Percentiles rank a stretch among this genome's conserved stretches.
phyloP scores from a whole-genome alignment of 495 filamentous ascomycete species.

The Talaromyces thailandensis region DNA sequence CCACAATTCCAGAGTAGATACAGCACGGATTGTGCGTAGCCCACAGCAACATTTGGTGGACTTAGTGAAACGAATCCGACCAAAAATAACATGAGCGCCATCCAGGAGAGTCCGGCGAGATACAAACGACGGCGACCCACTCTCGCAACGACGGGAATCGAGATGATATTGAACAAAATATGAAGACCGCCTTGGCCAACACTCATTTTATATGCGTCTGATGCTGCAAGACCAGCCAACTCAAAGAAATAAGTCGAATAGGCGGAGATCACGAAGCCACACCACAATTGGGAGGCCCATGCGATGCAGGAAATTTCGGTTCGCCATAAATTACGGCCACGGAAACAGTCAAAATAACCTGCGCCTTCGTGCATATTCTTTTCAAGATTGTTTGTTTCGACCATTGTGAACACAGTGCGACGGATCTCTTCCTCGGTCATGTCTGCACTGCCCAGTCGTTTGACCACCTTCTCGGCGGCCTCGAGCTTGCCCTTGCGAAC shows the following conservation, averaged over 20 bases:
- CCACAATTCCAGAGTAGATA: constrained; percentile 31
- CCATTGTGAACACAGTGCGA: constrained; percentile 27
- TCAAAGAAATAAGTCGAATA: constrained; percentile 34
- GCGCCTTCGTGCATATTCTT: constrained; percentile 16
- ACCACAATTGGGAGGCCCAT: constrained; percentile 19
- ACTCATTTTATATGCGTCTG: constrained; percentile 19
- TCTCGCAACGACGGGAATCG: constrained; percentile 38
- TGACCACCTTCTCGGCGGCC: constrained; percentile 38
- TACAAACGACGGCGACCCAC: constrained; percentile 44
- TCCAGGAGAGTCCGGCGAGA: constrained; percentile 33
- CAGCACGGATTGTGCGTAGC: constrained; percentile 21
- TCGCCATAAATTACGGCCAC: constrained; percentile 26
- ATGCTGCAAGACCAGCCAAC: constrained; percentile 24
- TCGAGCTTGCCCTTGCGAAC: constrained; percentile 22
- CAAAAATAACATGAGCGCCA: constrained; percentile 32
- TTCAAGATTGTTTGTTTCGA: constrained; percentile 32
- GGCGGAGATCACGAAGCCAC: constrained; percentile 21
- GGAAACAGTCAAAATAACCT: constrained; percentile 31
- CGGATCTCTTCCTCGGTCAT: constrained; percentile 2
- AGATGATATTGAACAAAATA: constrained; percentile 39
- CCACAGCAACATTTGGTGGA: constrained; percentile 13
- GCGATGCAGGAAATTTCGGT: constrained; percentile 27
- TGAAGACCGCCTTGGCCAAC: constrained; percentile 25
- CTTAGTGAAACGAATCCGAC: constrained; percentile 26
- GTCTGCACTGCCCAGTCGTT: constrained; percentile 19